Base-by-base conservation (phyloP, 2,329 filamentous ascomycete species). In the Paraphoma chrysanthemicola region DNA sequence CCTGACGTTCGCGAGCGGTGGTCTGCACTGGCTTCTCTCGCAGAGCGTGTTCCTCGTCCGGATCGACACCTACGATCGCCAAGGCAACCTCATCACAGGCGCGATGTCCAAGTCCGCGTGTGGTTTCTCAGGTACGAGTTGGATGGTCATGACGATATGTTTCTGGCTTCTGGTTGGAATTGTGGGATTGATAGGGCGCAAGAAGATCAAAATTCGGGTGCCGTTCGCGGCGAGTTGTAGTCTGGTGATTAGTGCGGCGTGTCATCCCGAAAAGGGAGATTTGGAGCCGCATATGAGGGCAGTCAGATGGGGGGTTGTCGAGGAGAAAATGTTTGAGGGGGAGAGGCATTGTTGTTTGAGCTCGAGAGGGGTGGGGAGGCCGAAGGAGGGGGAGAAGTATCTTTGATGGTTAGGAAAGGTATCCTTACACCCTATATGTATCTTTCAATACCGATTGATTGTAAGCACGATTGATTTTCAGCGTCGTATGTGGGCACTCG, bases 151-250 rank as follows among this genome's bases (percentile, higher is more conserved):
- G 23, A 50, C 30, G 38, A 10, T 47, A 17, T 30, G 48, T 14
- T 50, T 53, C 16, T 31, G 39, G 54, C 7, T 51, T 87, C 71
- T 81, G 81, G 39, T 50, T 28, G 29, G 90, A 90, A 76, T 31
- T 6, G 49, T 51, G 11, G 49, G 49, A 16, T 29, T 45, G 17
- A 39, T 51, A 29, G 92, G 91, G 0, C 89, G 89, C n/a, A 47
- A 53, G 2, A 89, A 88, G 2, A 90, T 90, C 14, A 92, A 82
- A 8, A 88, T 89, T 16, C 93, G 82, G 59, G 93, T 92, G 56
- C 91, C 91, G 75, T 92, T 93, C 81, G 93, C 90, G 57, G 17
- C 68, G 12, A 44, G 49, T 30, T 51, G 49, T 12, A 51, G 49
- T 44, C 29, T 51, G 41, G 49, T 51, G 16, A 51, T 70, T 36